Evolutionary conservation across 805 yeast species (phyloP), one percentile per base, ranked within the genome.

Genomic region (Zygotorulaspora florentina): DNA sequence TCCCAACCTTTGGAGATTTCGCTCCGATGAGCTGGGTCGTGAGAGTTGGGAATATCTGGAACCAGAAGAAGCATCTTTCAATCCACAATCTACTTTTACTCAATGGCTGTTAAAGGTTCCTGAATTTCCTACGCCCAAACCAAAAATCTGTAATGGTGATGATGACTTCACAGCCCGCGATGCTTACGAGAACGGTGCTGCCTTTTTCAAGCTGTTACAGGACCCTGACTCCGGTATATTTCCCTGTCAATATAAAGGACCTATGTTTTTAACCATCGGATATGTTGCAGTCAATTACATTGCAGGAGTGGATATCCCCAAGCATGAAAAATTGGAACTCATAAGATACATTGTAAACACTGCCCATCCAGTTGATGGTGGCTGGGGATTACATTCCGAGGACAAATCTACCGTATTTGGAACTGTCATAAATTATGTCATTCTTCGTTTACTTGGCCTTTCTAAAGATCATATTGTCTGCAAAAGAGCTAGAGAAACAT

Each of bases 281-380:
- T 87, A 84, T 56, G 80, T 93, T 20, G 85, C 77, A 0, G 80
- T 87, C 1, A 75, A 77, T 52, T 87, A 89, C 65, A 81, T 81
- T 61, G 76, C 90, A 10, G 76, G 79, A 30, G 74, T 80, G 0
- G 77, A 77, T 9, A 85, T 93, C 30, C 83, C 90, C 0, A 81
- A 80, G 26, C 82, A 77, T 31, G 78, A 75, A 56, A 72, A 72
- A 51, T 67, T 68, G 11, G 99, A 93, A 65, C 67, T 93, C 59
- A 79, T 85, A 23, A 74, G 99, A 48, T 93, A 90, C 61, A 67
- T 93, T 13, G 87, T 88, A n/a, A 93, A 93, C 62, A 77, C 87
- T 0, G 83, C 97, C 0, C 96, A 93, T 62, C 97, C 97, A 0
- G 96, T 90, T 0, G 99, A 93, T 65, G 99, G 99, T n/a, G 99